Percentiles rank a stretch among this genome's conserved stretches.
phyloP scores from a whole-genome alignment of 1,139 yeast genomes.

The Saccharomycopsis crataegensis region DNA sequence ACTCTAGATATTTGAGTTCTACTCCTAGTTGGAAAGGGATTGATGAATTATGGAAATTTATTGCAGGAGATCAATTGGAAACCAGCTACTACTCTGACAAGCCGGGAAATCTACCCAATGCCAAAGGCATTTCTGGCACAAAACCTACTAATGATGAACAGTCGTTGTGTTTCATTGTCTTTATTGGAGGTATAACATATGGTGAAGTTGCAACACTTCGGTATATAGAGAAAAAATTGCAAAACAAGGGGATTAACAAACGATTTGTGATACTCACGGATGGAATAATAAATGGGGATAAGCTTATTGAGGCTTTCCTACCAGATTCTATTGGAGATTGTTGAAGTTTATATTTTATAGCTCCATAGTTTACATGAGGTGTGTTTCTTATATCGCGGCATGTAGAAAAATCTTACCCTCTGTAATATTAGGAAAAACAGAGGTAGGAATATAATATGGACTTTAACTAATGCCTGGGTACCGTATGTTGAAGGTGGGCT shows the following conservation, averaged over 20 bases:
- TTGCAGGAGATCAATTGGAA: constrained; percentile 35
- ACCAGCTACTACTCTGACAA: constrained; percentile 1
- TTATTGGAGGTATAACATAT: constrained; percentile 75
- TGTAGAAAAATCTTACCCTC: too few relatives aligned
- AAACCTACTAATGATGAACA: not conserved
- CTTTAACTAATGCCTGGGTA: too few relatives aligned
- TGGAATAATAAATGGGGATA: constrained; percentile 44
- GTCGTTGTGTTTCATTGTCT: constrained; percentile 34
- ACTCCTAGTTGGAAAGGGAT: constrained; percentile 41
- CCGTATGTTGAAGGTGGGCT: too few relatives aligned
- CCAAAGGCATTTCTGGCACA: constrained; percentile 25
- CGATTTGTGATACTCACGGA: constrained; percentile 48
- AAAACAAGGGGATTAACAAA: constrained; percentile 32
- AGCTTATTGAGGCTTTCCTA: constrained; percentile 29
- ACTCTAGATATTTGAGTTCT: constrained; percentile 23
- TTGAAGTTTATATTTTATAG: constrained; percentile 3
- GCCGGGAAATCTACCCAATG: constrained; percentile 9
- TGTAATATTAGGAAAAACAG: too few relatives aligned
- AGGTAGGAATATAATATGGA: too few relatives aligned
- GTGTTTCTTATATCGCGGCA: too few relatives aligned
- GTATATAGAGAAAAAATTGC: constrained; percentile 40
- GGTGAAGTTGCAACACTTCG: constrained; percentile 66
- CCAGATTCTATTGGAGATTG: constrained; percentile 14
- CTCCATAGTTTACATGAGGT: not conserved
- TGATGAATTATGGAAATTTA: constrained; percentile 31